Evolutionary conservation across 2,329 filamentous ascomycete genomes (phyloP).

Genomic region (Diaporthe amygdali): DNA sequence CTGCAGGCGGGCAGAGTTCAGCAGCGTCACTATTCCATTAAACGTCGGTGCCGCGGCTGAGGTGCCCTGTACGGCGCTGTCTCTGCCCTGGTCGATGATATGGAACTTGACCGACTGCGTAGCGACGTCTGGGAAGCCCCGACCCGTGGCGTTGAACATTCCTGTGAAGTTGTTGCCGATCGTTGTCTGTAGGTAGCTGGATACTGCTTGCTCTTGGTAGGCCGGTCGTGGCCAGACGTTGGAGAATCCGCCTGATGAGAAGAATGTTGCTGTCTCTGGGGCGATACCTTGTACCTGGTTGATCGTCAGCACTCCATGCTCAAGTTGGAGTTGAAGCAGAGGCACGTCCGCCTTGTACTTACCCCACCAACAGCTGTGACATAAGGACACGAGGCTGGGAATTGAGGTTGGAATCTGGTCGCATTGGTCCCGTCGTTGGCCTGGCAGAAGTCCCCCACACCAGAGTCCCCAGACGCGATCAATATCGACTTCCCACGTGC

Average conservation of each 20-base stretch:
- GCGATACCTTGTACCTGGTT: slow-evolving; percentile 43
- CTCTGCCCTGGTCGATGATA: slow-evolving; percentile 43
- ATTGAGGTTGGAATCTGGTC: slow-evolving; percentile 62
- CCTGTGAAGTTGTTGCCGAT: slow-evolving; percentile 5
- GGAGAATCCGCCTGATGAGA: slow-evolving; percentile 46
- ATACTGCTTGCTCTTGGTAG: slow-evolving; percentile 28
- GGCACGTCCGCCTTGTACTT: background rate
- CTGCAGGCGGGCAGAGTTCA: slow-evolving; percentile 59
- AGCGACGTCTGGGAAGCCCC: slow-evolving; percentile 67
- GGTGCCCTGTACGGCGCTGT: slow-evolving; percentile 33
- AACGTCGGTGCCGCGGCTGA: slow-evolving; percentile 58
- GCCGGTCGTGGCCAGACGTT: slow-evolving; percentile 32
- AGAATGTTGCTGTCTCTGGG: slow-evolving; percentile 45
- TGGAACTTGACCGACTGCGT: slow-evolving; percentile 43
- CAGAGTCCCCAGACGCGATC: slow-evolving; percentile 63
- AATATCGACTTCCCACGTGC: slow-evolving; percentile 67
- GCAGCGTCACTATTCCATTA: slow-evolving; percentile 58
- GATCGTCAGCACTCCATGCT: background rate
- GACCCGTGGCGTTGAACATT: slow-evolving; percentile 42
- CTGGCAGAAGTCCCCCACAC: slow-evolving; percentile 62
- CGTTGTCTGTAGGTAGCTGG: background rate
- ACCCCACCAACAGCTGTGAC: slow-evolving; percentile 68
- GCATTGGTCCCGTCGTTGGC: slow-evolving; percentile 60
- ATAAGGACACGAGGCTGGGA: slow-evolving; percentile 72
- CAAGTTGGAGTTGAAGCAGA: too few relatives aligned